phyloP scores from a whole-genome alignment of 257 asterid genomes.

The Solanum medicagineum region DNA sequence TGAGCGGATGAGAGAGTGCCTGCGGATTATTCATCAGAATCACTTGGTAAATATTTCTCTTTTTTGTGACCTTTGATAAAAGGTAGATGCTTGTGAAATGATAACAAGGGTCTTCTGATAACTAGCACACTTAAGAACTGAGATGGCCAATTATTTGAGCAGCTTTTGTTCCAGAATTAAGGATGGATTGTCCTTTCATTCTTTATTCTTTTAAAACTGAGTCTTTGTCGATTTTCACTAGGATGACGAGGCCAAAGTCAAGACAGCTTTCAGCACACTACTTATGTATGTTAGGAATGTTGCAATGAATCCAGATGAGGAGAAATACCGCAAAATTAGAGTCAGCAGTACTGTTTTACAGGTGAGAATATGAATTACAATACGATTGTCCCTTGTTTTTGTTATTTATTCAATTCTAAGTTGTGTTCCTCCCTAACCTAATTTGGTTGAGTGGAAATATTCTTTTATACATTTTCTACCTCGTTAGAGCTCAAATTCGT shows the following conservation, averaged over 20 bases:
- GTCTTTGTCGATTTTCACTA: constrained; percentile 8
- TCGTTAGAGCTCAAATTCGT: neutral
- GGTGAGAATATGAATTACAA: constrained; percentile 26
- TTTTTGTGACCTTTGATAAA: neutral
- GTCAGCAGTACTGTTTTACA: constrained; percentile 66
- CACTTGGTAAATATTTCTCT: constrained; percentile 42
- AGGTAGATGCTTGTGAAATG: neutral
- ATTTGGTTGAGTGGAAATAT: neutral
- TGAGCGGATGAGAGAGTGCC: constrained; percentile 87
- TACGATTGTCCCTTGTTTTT: neutral
- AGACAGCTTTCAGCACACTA: constrained; percentile 73
- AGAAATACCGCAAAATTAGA: constrained; percentile 86
- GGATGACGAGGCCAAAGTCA: constrained; percentile 86
- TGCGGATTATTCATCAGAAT: constrained; percentile 63
- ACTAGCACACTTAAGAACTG: neutral
- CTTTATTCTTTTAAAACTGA: neutral
- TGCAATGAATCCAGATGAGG: constrained; percentile 76
- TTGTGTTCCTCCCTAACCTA: neutral
- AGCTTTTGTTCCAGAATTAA: neutral
- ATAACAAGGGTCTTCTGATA: neutral
- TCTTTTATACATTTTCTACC: neutral
- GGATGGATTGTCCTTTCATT: neutral
- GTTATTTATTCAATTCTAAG: neutral
- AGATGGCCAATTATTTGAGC: neutral
- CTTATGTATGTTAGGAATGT: constrained; percentile 67